A percentile compares a stretch with the other conserved stretches of the same genome.
phyloP scores from a whole-genome alignment of 2,329 filamentous ascomycete species.

The Aspergillus tubingensis region DNA sequence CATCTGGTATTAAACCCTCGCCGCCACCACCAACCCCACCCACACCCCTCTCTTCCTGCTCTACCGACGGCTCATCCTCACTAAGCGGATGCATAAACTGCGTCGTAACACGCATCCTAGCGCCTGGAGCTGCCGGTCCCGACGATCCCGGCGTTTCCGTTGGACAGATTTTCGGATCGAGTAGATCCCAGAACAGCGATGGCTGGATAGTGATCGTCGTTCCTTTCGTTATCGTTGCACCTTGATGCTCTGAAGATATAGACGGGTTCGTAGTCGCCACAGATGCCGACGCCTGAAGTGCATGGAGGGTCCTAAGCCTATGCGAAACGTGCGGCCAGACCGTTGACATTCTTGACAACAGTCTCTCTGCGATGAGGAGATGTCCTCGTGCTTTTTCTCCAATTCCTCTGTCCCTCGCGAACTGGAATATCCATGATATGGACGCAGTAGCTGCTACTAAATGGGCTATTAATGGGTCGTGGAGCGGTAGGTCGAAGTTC shows the following conservation, averaged over 20 bases:
- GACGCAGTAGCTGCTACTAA: conserved; percentile 8
- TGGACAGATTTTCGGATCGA: neutral
- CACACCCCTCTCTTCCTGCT: too few relatives aligned
- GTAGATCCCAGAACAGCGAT: conserved; percentile 6
- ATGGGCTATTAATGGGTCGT: conserved; percentile 10
- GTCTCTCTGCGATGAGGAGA: neutral
- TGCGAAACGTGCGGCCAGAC: conserved; percentile 2
- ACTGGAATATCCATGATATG: conserved; percentile 12
- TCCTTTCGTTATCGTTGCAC: neutral
- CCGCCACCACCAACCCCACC: too few relatives aligned
- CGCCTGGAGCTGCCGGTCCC: neutral
- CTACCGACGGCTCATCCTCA: neutral
- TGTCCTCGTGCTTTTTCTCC: neutral
- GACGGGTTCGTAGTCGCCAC: neutral
- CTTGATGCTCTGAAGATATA: too few relatives aligned
- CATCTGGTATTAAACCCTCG: too few relatives aligned
- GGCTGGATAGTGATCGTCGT: conserved; percentile 4
- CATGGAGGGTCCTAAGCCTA: neutral
- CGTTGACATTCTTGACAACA: neutral
- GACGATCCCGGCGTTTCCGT: neutral
- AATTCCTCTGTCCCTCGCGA: conserved; percentile 7
- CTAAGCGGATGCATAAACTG: neutral
- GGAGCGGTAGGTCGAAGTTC: neutral
- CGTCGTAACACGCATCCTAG: neutral
- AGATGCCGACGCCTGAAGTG: neutral